Evolutionary conservation across 768 basidiomycete species (phyloP).

Genomic region (Zangia roseola): DNA sequence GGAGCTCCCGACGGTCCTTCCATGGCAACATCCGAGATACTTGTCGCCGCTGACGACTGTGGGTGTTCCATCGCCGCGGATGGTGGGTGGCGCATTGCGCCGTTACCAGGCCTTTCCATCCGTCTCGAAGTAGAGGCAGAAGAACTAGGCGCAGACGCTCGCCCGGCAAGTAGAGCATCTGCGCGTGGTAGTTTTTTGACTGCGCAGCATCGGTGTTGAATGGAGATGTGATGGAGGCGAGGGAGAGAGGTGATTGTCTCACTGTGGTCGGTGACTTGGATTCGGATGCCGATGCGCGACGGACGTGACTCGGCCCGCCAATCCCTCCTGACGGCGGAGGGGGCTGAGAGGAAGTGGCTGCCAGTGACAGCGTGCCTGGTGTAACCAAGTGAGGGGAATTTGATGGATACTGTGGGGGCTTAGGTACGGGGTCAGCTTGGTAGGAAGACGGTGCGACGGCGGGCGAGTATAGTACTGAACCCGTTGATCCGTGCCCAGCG

Average conservation of each 20-base stretch:
- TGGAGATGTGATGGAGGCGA: slow-evolving; percentile 42
- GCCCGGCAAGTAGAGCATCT: slow-evolving; percentile 71
- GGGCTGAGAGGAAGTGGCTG: slow-evolving; percentile 20
- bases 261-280: slow-evolving; percentile 30
- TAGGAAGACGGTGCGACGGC: slow-evolving; percentile 23
- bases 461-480: slow-evolving; percentile 26
- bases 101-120: slow-evolving; percentile 33
- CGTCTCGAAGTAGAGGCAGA: slow-evolving; percentile 24
- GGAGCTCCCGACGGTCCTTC: slow-evolving; percentile 28
- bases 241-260: slow-evolving; percentile 39
- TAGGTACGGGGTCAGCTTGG: slow-evolving; percentile 22
- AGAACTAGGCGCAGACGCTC: slow-evolving; percentile 67
- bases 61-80: slow-evolving; percentile 26
- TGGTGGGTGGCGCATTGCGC: slow-evolving; percentile 38
- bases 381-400: slow-evolving; percentile 27
- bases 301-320: slow-evolving; percentile 22
- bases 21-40: slow-evolving; percentile 29
- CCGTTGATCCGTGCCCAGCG: slow-evolving; percentile 24
- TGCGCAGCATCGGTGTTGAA: slow-evolving; percentile 36
- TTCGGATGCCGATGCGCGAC: slow-evolving; percentile 32
- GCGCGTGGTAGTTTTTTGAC: slow-evolving; percentile 80
- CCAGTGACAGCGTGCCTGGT: slow-evolving; percentile 16
- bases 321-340: slow-evolving; percentile 8
- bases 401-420: slow-evolving; percentile 28
- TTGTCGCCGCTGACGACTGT: slow-evolving; percentile 19